Evolutionary conservation across 441 rosid genomes (phyloP).

Genomic region (Sinapis alba): DNA sequence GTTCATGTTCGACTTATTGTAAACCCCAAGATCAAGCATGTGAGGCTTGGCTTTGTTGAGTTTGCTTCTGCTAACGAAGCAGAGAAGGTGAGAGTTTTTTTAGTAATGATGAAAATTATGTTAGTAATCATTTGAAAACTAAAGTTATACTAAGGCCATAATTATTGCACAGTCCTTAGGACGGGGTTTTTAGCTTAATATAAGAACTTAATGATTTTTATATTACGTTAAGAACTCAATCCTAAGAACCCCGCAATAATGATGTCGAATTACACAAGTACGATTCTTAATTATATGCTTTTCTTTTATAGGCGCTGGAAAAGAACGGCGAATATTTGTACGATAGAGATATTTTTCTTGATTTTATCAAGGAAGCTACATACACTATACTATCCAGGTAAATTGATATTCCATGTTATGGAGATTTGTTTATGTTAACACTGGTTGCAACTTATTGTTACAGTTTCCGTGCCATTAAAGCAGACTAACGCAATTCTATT

Average conservation of each 20-base stretch:
- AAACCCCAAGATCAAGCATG: background rate
- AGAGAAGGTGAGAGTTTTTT: background rate
- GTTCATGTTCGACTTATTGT: background rate
- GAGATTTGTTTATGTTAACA: background rate
- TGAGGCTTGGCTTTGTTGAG: background rate
- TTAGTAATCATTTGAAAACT: background rate
- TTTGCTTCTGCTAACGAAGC: background rate
- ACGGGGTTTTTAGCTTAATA: too few relatives aligned
- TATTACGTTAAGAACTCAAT: too few relatives aligned
- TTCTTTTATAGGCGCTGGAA: background rate
- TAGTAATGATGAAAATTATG: background rate
- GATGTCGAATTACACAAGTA: background rate
- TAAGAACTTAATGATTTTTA: too few relatives aligned
- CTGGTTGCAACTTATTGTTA: background rate
- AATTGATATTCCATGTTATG: background rate
- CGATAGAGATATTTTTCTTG: background rate
- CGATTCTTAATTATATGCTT: background rate
- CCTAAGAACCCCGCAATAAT: too few relatives aligned
- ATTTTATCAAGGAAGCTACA: background rate
- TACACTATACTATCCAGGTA: background rate
- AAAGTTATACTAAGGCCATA: too few relatives aligned
- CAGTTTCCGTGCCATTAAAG: background rate
- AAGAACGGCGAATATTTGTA: background rate
- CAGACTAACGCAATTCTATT: background rate
- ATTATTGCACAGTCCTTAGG: too few relatives aligned